Conservation (phyloP, 371 early-diverging fungal species). For the Rhizopus delemar region DNA sequence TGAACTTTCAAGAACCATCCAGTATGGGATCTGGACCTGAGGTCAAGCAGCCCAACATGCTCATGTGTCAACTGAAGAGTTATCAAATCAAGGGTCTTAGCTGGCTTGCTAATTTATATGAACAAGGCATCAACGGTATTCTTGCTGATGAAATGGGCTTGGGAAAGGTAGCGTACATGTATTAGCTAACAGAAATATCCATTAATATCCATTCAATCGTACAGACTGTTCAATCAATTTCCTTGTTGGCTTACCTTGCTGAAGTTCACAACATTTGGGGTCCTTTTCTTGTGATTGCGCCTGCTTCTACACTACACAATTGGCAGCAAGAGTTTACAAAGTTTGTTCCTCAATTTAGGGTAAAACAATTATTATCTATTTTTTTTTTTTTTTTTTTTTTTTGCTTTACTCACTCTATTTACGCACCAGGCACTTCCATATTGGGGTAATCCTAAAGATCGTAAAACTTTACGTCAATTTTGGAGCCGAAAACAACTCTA, state of each 20-base stretch:
- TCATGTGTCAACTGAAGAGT: constrained; percentile 87
- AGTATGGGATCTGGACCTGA: constrained; percentile 73
- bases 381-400: not conserved
- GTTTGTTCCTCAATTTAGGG: constrained; percentile 89
- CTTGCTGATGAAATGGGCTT: constrained; percentile 97
- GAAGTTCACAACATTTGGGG: constrained; percentile 93
- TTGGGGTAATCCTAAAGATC: constrained; percentile 91
- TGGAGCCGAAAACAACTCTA: constrained; percentile 81
- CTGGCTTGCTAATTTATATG: constrained; percentile 97
- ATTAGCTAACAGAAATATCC: not conserved
- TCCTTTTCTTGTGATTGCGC: constrained; percentile 95
- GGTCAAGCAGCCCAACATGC: constrained; percentile 83
- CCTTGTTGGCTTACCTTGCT: constrained; percentile 87
- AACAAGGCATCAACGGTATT: constrained; percentile 97
- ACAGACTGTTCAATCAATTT: constrained; percentile 94
- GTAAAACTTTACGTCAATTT: constrained; percentile 84
- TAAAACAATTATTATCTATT: constrained; percentile 21
- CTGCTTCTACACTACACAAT: constrained; percentile 95
- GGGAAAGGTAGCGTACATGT: constrained; percentile 58
- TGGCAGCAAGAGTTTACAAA: constrained; percentile 95
- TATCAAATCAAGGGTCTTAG: constrained; percentile 98
- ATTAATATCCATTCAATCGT: not conserved
- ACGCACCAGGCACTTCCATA: constrained; percentile 70
- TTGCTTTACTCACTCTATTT: not conserved
- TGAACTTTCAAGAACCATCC: constrained; percentile 85